Evolutionary conservation across 164 flowering plant species (phyloP).

Genomic region (Annona cherimola): DNA sequence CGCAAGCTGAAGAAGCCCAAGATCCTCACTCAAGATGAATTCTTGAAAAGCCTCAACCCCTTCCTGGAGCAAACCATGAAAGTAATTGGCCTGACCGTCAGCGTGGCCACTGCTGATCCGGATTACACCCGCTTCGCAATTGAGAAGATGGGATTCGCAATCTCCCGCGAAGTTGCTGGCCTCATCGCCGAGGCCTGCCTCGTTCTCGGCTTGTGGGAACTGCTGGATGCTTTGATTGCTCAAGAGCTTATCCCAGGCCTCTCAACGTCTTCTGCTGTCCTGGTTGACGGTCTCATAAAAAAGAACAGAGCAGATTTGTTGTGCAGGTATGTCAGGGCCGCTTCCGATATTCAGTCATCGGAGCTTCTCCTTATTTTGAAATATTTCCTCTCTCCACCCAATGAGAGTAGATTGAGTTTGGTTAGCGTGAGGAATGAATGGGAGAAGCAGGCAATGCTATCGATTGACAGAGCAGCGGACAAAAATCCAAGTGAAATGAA

Average conservation of each 20-base stretch:
- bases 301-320: slow-evolving; percentile 53
- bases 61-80: slow-evolving; percentile 41
- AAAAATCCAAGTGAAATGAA: slow-evolving; percentile 28
- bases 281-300: slow-evolving; percentile 37
- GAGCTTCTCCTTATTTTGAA: slow-evolving; percentile 57
- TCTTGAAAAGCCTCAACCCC: slow-evolving; percentile 30
- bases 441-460: slow-evolving; percentile 59
- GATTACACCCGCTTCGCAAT: slow-evolving; percentile 28
- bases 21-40: slow-evolving; percentile 28
- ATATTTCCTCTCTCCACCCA: slow-evolving; percentile 49
- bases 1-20: slow-evolving; percentile 47
- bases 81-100: slow-evolving; percentile 25
- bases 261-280: slow-evolving; percentile 13
- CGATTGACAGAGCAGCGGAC: slow-evolving; percentile 26
- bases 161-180: slow-evolving; percentile 45
- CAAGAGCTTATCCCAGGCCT: slow-evolving; percentile 37
- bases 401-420: slow-evolving; percentile 30
- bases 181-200: slow-evolving; percentile 61
- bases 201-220: slow-evolving; percentile 51
- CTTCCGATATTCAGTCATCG: slow-evolving; percentile 35
- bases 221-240: slow-evolving; percentile 48
- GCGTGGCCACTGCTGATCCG: slow-evolving; percentile 16
- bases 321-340: slow-evolving; percentile 48
- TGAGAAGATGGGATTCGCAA: slow-evolving; percentile 42
- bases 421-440: slow-evolving; percentile 51